Percentiles rank a stretch among this genome's conserved stretches.
phyloP scores from a whole-genome alignment of 1,139 yeast genomes.

The Candida albicans region DNA sequence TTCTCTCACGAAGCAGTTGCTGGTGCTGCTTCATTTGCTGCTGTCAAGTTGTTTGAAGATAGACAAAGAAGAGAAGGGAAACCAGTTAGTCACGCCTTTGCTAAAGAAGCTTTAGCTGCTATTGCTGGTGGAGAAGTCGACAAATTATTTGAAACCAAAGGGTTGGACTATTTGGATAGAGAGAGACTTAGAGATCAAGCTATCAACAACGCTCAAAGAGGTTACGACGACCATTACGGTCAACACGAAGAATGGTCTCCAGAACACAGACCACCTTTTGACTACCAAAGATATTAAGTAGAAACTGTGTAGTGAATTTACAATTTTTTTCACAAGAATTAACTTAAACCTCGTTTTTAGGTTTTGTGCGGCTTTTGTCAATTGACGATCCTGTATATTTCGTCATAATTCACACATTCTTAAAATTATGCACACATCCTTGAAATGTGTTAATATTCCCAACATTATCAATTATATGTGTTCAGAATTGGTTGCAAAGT shows the following conservation, averaged over 20 bases:
- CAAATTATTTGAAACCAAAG: conserved; percentile 36
- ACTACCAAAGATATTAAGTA: conserved; percentile 18
- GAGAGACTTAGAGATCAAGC: conserved; percentile 27
- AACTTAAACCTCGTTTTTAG: not conserved
- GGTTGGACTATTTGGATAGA: conserved; percentile 35
- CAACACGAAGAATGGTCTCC: conserved; percentile 29
- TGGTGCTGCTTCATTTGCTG: conserved; percentile 37
- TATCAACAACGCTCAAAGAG: conserved; percentile 19
- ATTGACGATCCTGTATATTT: too few relatives aligned
- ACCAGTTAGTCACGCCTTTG: conserved; percentile 32
- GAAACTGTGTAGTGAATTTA: not conserved
- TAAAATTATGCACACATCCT: too few relatives aligned
- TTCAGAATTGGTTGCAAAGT: too few relatives aligned
- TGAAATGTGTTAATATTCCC: too few relatives aligned
- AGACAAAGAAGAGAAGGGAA: conserved; percentile 34
- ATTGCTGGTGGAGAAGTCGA: conserved; percentile 36
- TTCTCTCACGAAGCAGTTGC: conserved; percentile 34
- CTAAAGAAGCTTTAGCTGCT: conserved; percentile 32
- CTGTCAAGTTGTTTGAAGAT: conserved; percentile 33
- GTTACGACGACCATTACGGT: conserved; percentile 34
- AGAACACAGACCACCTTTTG: conserved; percentile 27
- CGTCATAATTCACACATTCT: too few relatives aligned
- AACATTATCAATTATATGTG: too few relatives aligned
- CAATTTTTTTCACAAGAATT: not conserved
- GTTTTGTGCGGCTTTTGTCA: conserved; percentile 2